Evolutionary conservation across 1,284 basidiomycete species (phyloP), one percentile per base, ranked within the genome.

Genomic region (Hymenochaete sp.): DNA sequence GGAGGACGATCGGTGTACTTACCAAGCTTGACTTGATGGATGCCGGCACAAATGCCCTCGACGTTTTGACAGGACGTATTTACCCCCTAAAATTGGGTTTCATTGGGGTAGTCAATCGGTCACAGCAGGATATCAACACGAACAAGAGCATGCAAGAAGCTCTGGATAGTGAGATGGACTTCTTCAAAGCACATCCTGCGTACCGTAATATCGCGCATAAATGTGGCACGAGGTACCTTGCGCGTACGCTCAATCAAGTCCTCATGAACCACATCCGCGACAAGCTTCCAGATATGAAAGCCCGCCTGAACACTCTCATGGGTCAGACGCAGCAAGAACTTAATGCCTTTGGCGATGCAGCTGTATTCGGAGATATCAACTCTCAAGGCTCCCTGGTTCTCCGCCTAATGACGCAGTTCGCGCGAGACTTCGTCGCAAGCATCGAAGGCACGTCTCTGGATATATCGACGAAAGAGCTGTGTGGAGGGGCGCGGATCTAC

Each of bases 231-330:
- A 89, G 84, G 62, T 96, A 90, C 63, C 71, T 99, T 31, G 90
- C 95, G 21, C 93, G 92, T 68, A 90, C 89, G 8, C 71, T 98
- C 51, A 98, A 98, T 60, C 84, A 91, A 69, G 93, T 97, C 31
- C 68, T 99, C 50, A 85, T 98, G 79, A 91, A 89, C 64, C 96
- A 99, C 63, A 98, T 98, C 55, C 80, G 96, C 46, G 96, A 99
- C 60, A 98, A 98, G 66, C 72, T 99, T 31, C 96, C 96, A 0
- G 96, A 99, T 64, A 98, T 98, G 96, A 99, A 99, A 65, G 96
- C 96, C 10, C 77, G 93, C 14, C 69, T 99, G 53, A 98, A 98
- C 63, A 98, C 96, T 5, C 69, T 98, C 11, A 98, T 98, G 91
- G 93, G 93, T 9, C 96, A 98, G 67, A 93, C 96, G 3, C 93